Evolutionary conservation across 2,329 filamentous ascomycete species (phyloP), one percentile per base, ranked within the genome.

Genomic region (Exophiala alcalophila): DNA sequence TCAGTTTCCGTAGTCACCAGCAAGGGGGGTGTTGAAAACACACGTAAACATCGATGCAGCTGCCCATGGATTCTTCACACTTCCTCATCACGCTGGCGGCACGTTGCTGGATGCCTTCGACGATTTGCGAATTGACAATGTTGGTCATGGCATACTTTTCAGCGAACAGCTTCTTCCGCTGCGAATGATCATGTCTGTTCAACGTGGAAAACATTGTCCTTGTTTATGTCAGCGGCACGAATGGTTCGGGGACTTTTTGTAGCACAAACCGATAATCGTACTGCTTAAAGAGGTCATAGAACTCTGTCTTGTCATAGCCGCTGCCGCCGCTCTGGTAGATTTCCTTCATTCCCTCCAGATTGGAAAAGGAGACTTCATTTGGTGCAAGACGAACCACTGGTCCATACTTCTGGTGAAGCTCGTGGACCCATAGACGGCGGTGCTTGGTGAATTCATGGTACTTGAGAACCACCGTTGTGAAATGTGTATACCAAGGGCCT

Each of bases 71-170:
- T 20, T 65, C 64, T 19, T 63, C 59, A 48, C 79, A 83, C 31
- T 72, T 70, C 12, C 69, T 64, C 4, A 80, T 59, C 50, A 85
- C 83, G 19, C 68, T 69, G 24, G 58, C 62, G 0, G 80, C 77
- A 4, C 79, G 68, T 49, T 78, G 71, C 39, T 73, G 64, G 34
- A 86, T 79, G 2, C 77, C 80, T 4, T 67, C 61, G 19, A 84
- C 60, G 2, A 79, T 73, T 2, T 66, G 65, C 4, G 71, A 59
- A 20, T 73, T 74, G 64, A 83, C 72, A 35, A 85, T 67, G 56
- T 83, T 85, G 40, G 75, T 78, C 61, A 84, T 85, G 20, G 81
- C 77, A 59, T 86, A 86, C 20, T 80, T 71, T 56, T 84, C 79
- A 1, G 81, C 81, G 30, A 85, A 68, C 33, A 81, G 66, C 19